Evolutionary conservation across 805 yeast genomes (phyloP), one percentile per base, ranked within the genome.

Genomic region (Cyberlindnera mississippiensis): DNA sequence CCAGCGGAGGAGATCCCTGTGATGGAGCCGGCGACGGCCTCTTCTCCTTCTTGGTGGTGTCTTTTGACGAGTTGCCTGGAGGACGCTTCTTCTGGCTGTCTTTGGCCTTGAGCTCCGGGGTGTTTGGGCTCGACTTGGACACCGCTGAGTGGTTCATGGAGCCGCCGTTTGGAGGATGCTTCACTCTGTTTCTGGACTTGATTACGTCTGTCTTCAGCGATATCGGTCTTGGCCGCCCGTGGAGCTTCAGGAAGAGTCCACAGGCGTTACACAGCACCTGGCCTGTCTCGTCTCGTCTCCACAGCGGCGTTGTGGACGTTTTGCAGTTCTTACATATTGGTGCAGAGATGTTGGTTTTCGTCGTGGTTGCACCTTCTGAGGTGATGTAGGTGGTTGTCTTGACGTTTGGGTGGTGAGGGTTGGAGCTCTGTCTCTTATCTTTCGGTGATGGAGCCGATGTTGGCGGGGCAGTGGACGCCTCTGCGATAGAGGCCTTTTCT

Each of bases 281-380:
- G 13, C 95, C 95, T 10, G 85, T 78, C 56, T 89, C 96, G 64
- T 90, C 96, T 49, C 97, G 73, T 63, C 97, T 75, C 97, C 97
- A 90, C 22, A 90, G 68, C 1, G 98, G 97, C 2, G 98, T 90
- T 2, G 93, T 90, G 44, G 88, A 85, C 2, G 98, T 90, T 56
- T 82, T 76, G 67, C 98, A 90, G 63, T 90, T 90, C 53, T 84
- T 86, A 62, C 98, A 90, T 17, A 82, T 73, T 4, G 95, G 87
- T 27, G 78, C 68, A 12, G 81, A 62, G 46, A 78, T 75, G 54
- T 76, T 80, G 14, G 80, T 71, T 51, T 78, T 80, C 14, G 82
- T 70, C n/a, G 85, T 78, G 18, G 83, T 75, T 29, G 82, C 69
- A 22, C 85, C 85, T 52, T 77, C 78, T 19, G 69, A 66, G 26